Conservation (phyloP, 495 filamentous ascomycete species). For the Opeltia flavorubescens region DNA sequence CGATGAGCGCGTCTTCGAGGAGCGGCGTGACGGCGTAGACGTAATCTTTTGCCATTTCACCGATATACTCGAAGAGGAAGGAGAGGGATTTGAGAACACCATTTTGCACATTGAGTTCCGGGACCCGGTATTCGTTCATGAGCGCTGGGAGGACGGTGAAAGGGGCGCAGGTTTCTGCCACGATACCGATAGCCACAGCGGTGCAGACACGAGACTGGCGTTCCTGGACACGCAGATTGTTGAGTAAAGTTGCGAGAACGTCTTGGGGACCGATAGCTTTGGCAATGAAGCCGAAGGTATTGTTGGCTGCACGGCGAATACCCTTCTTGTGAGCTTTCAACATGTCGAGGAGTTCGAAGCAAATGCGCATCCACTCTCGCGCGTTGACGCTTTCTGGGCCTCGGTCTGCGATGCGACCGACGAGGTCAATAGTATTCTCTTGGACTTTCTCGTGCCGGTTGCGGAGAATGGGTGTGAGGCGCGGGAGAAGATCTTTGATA, state of each 20-base stretch:
- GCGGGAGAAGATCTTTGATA: slow-evolving; percentile 92
- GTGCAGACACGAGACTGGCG: slow-evolving; percentile 97
- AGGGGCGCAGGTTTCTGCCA: slow-evolving; percentile 98
- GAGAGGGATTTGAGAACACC: slow-evolving; percentile 94
- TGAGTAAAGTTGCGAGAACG: slow-evolving; percentile 87
- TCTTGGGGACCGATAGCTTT: slow-evolving; percentile 98
- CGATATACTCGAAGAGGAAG: slow-evolving; percentile 98
- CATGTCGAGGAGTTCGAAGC: slow-evolving; percentile 98
- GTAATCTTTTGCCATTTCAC: slow-evolving; percentile 99
- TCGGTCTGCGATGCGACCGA: slow-evolving; percentile 95
- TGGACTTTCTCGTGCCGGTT: slow-evolving; percentile 99
- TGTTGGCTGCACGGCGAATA: slow-evolving; percentile 96
- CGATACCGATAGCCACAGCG: slow-evolving; percentile 96
- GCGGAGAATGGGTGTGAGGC: slow-evolving; percentile 88
- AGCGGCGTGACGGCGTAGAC: slow-evolving; percentile 97
- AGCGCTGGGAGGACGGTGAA: slow-evolving; percentile 97
- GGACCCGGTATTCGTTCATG: slow-evolving; percentile 99
- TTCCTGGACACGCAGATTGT: slow-evolving; percentile 93
- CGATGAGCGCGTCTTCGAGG: slow-evolving; percentile 92
- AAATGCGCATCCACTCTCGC: slow-evolving; percentile 99
- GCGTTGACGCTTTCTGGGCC: slow-evolving; percentile 93
- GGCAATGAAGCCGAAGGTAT: slow-evolving; percentile 99
- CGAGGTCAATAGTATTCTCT: slow-evolving; percentile 98
- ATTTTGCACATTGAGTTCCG: slow-evolving; percentile 97
- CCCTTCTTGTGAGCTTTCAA: slow-evolving; percentile 99